Evolutionary conservation across 305 asterid genomes (phyloP).

Genomic region (Fraxinus sp.): DNA sequence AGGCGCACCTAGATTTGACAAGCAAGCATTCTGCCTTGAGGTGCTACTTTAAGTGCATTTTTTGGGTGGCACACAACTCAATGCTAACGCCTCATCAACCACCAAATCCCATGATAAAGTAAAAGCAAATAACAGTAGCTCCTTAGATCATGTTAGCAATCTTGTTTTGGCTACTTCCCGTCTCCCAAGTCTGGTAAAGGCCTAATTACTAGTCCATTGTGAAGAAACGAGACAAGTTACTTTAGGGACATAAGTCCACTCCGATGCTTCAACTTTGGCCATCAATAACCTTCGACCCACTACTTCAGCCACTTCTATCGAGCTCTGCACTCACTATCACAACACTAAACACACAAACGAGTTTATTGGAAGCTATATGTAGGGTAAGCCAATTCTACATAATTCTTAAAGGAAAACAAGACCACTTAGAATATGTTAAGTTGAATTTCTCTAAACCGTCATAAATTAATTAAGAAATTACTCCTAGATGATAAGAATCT

Average conservation of each 20-base stretch:
- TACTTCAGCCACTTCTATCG: background rate
- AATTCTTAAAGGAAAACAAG: background rate
- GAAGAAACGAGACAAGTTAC: background rate
- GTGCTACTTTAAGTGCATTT: background rate
- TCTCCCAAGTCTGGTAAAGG: background rate
- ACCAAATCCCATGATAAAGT: background rate
- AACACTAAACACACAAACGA: background rate
- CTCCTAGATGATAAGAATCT: background rate
- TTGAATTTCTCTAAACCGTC: background rate
- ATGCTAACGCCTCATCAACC: background rate
- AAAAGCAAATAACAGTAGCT: background rate
- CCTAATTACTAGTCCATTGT: background rate
- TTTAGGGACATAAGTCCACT: background rate
- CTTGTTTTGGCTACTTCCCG: background rate
- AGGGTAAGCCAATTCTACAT: background rate
- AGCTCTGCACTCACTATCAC: background rate
- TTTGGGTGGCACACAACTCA: background rate
- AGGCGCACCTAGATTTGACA: background rate
- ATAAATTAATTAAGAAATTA: background rate
- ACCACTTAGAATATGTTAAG: background rate
- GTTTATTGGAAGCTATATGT: background rate
- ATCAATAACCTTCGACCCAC: background rate
- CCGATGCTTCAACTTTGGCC: background rate
- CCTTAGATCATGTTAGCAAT: background rate
- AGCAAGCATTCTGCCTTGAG: background rate